Evolutionary conservation across 2,329 filamentous ascomycete genomes (phyloP), one percentile per base, ranked within the genome.

Genomic region (Mycocentrospora acerina): DNA sequence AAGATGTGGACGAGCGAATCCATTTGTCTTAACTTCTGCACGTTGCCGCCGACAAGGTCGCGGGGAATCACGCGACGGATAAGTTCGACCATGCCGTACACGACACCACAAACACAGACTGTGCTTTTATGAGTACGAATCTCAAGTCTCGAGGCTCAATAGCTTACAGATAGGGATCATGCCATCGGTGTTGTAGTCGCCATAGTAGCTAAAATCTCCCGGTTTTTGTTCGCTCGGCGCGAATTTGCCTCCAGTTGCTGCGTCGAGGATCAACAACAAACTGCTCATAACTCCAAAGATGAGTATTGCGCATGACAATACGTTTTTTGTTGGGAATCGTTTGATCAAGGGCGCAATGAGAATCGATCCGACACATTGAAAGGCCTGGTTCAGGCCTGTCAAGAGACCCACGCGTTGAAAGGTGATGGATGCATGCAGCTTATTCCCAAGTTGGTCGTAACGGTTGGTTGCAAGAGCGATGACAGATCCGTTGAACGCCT

Each of bases 401-500:
- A 76, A 62, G 7, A 77, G 56, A 17, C 72, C 74, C 17, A 76
- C 63, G 15, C 71, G 66, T 46, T 72, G 69, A 37, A 76, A 76
- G 2, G 72, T 76, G 33, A 60, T 65, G n/a, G 62, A 57, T 17
- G 53, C 55, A 34, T 59, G 56, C 4, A 49, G 59, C 12, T 52
- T 43, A 16, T 51, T 48, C 24, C 70, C 64, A 15, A 74, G 70
- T 48, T 69, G 70, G 54, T 75, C 73, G 55, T 76, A 77, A 34
- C 73, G 66, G 46, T 76, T 76, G 4, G 71, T 75, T 9, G 73
- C 72, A 3, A 76, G 62, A 9, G 72, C 71, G 25, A 72, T 69
- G 46, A 77, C 68, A 22, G 73, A 75, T 2, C 74, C 74, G 51
- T 74, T 75, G 60, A 76, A 77, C 8, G 71, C 72, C 50, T 76